Conservation (phyloP, 495 filamentous ascomycete genomes). For the Pyrenula massariospora region DNA sequence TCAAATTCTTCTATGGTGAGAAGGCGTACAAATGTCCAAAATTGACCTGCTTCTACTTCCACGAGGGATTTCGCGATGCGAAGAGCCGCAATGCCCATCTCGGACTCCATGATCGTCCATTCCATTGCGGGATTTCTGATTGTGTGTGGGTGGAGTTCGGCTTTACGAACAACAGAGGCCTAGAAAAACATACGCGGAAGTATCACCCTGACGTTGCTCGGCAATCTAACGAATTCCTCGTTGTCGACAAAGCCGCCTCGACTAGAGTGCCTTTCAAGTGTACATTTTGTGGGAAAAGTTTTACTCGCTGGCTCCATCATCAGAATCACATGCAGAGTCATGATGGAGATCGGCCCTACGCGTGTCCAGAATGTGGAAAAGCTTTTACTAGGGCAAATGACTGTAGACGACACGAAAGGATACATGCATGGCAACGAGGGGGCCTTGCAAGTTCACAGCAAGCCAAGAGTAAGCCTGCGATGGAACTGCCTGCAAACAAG, state of each 20-base stretch:
- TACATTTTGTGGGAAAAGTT: conserved; percentile 6
- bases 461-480: no score
- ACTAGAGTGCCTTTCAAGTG: conserved; percentile 2
- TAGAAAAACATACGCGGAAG: conserved; percentile 20
- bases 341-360: conserved; percentile 14
- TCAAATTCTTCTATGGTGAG: conserved; percentile 20
- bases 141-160: conserved; percentile 21
- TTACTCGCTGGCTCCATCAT: conserved; percentile 14
- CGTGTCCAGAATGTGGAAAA: conserved; percentile 11
- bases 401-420: conserved; percentile 14
- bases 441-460: no score
- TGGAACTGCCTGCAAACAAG: no score
- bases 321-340: conserved; percentile 15
- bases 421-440: conserved; percentile 5
- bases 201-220: conserved; percentile 13
- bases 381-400: conserved; percentile 14
- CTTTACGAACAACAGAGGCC: conserved; percentile 23
- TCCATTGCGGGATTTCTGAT: conserved; percentile 17
- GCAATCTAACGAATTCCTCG: conserved; percentile 7
- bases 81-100: conserved; percentile 18
- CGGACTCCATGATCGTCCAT: conserved; percentile 23
- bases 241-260: neutral
- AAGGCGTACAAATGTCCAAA: conserved; percentile 27
- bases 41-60: conserved; percentile 27
- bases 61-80: conserved; percentile 25